phyloP scores from a whole-genome alignment of 805 yeast genomes.

The Nakazawaea ishiwadae region DNA sequence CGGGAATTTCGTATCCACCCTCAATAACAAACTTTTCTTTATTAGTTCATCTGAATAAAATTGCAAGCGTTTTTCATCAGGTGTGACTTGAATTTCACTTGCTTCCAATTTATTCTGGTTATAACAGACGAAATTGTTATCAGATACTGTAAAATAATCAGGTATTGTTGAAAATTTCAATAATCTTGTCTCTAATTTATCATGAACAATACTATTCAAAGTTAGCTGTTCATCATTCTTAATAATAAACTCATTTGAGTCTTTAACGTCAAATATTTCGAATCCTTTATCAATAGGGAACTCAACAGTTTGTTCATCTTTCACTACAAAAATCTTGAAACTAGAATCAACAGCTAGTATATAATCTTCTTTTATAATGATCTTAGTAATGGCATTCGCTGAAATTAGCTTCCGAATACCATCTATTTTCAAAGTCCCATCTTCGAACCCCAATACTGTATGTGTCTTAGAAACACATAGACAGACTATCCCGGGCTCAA shows the following conservation, averaged over 20 bases:
- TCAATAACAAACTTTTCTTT: background rate
- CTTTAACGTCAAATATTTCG: background rate
- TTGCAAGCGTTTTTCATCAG: background rate
- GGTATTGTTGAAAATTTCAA: background rate
- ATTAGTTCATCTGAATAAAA: background rate
- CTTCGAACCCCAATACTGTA: background rate
- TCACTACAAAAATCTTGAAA: background rate
- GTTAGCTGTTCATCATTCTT: background rate
- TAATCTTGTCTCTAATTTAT: background rate
- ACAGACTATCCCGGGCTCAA: background rate
- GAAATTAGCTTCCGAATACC: background rate
- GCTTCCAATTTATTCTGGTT: background rate
- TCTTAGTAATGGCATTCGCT: background rate
- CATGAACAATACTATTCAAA: background rate
- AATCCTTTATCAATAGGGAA: background rate
- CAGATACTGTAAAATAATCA: background rate
- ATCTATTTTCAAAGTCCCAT: conserved; percentile 1
- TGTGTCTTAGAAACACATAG: background rate
- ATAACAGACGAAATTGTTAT: background rate
- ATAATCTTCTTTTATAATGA: background rate
- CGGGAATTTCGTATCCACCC: background rate
- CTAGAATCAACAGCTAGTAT: background rate
- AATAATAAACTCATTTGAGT: background rate
- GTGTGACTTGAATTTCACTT: background rate
- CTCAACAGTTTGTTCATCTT: too few relatives aligned